Evolutionary conservation across 768 basidiomycete genomes (phyloP).

Genomic region (Candolleomyces eurysporus): DNA sequence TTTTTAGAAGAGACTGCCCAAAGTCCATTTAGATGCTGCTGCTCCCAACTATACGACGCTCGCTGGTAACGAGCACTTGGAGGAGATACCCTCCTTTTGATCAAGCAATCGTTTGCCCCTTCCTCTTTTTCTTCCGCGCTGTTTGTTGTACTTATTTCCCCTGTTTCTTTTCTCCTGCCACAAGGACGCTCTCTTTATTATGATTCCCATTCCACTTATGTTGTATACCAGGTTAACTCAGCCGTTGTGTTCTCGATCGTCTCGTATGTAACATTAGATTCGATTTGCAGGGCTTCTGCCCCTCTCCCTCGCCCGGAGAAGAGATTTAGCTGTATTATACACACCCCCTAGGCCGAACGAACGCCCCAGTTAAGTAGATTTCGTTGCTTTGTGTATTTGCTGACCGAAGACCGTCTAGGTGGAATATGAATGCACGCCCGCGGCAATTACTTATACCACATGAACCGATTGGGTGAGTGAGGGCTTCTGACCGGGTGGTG

Average conservation of each 20-base stretch:
- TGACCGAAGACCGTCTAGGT: no score
- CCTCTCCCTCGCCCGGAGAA: no score
- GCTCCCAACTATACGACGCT: no score
- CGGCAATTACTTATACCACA: no score
- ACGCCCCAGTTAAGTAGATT: no score
- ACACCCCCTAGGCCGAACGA: no score
- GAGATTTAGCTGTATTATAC: no score
- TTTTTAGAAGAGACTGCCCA: neutral
- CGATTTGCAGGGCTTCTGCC: neutral
- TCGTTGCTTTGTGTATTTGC: no score
- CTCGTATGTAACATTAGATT: constrained; percentile 2
- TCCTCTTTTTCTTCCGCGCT: constrained; percentile 3
- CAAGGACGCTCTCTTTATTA: no score
- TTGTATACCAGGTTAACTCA: constrained; percentile 1
- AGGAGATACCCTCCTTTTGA: constrained; percentile 4
- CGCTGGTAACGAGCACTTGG: neutral
- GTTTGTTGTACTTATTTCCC: constrained; percentile 2
- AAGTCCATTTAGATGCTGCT: constrained; percentile 1
- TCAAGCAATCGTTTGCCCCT: neutral
- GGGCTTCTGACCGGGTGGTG: no score
- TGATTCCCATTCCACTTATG: neutral
- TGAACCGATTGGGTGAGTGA: no score
- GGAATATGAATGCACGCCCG: no score
- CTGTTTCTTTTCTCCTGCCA: neutral
- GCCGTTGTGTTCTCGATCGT: neutral